Evolutionary conservation across 495 filamentous ascomycete species (phyloP).

Genomic region (Opeltia flavorubescens): DNA sequence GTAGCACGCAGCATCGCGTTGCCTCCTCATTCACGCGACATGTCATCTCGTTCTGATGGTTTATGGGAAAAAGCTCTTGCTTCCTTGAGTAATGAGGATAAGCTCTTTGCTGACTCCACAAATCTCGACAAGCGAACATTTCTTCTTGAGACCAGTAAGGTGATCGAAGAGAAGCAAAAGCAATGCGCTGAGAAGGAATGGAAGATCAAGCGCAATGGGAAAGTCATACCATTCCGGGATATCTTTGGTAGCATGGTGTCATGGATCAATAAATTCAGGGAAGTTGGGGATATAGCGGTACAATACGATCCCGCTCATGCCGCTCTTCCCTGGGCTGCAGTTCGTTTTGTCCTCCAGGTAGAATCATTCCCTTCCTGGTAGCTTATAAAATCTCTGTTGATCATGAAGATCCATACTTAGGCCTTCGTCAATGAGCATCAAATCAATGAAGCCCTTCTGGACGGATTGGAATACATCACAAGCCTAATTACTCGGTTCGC

Average conservation of each 20-base stretch:
- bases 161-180: slow-evolving; percentile 8
- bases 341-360: slow-evolving; percentile 16
- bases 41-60: no score
- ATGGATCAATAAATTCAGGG: slow-evolving; percentile 15
- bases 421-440: slow-evolving; percentile 4
- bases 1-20: no score
- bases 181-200: slow-evolving; percentile 8
- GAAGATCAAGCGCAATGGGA: slow-evolving; percentile 7
- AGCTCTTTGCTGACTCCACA: background rate
- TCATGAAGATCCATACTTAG: background rate
- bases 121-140: slow-evolving; percentile 1
- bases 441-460: slow-evolving; percentile 5
- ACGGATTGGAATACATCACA: slow-evolving; percentile 7
- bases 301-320: slow-evolving; percentile 16
- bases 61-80: background rate
- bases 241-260: slow-evolving; percentile 9
- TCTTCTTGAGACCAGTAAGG: slow-evolving; percentile 4
- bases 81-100: background rate
- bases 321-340: slow-evolving; percentile 17
- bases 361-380: background rate
- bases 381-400: background rate
- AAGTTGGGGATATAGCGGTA: slow-evolving; percentile 13
- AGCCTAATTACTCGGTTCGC: slow-evolving; percentile 5
- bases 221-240: slow-evolving; percentile 13
- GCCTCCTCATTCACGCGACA: no score